Conservation (phyloP, 2,329 filamentous ascomycete species). For the Alternaria incomplexa region DNA sequence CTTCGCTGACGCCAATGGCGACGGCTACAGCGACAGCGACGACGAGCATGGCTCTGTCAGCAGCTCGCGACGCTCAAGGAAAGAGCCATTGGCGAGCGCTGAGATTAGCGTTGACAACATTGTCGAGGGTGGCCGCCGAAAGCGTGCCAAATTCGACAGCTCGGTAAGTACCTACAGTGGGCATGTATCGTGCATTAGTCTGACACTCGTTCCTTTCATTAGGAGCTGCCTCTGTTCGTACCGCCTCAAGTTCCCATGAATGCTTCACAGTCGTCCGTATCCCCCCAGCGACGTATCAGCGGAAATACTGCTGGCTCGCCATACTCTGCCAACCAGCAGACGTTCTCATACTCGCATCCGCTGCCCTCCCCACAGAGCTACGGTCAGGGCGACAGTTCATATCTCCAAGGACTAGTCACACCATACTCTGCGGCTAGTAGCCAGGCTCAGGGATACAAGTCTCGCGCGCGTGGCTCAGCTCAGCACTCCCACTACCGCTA, state of each 20-base stretch:
- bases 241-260: slow-evolving; percentile 80
- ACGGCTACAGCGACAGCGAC: slow-evolving; percentile 87
- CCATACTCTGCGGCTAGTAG: slow-evolving; percentile 45
- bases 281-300: slow-evolving; percentile 82
- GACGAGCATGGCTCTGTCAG: slow-evolving; percentile 75
- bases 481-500: slow-evolving; percentile 51
- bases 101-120: slow-evolving; percentile 99
- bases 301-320: slow-evolving; percentile 74
- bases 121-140: slow-evolving; percentile 92
- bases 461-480: slow-evolving; percentile 44
- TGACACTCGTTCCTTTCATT: slow-evolving; percentile 36
- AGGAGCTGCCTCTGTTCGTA: slow-evolving; percentile 96
- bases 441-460: slow-evolving; percentile 40
- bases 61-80: slow-evolving; percentile 75
- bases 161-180: slow-evolving; percentile 72
- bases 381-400: slow-evolving; percentile 46
- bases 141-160: slow-evolving; percentile 93
- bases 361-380: slow-evolving; percentile 87
- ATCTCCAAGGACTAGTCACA: slow-evolving; percentile 45
- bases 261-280: slow-evolving; percentile 97
- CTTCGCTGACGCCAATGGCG: slow-evolving; percentile 64
- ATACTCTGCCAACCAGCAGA: slow-evolving; percentile 78
- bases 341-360: slow-evolving; percentile 77
- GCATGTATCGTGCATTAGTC: slow-evolving; percentile 22
- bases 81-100: slow-evolving; percentile 86